Evolutionary conservation across 1,284 basidiomycete species (phyloP), one percentile per base, ranked within the genome.

Genomic region (Abortiporus biennis): DNA sequence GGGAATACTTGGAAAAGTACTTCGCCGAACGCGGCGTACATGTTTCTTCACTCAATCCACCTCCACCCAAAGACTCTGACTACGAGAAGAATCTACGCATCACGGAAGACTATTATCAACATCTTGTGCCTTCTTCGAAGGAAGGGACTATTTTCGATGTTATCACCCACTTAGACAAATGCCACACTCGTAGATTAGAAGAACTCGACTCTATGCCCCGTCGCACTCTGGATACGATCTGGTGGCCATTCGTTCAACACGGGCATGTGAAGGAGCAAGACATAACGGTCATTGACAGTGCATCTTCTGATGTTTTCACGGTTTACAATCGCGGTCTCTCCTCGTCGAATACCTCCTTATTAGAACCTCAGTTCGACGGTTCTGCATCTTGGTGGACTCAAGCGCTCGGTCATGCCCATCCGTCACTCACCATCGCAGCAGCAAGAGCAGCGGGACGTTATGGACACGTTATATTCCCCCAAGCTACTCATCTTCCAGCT

Each of bases 351-450:
- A 16, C 47, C 4, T 74, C 76, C 27, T 58, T 87, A 21, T 67
- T 95, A 4, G 67, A 72, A 32, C 80, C 87, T 1, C 78, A 88
- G 49, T 80, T 93, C 47, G 95, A 97, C 56, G 86, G 90, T 6
- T 95, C 92, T 0, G 93, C 95, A 0, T 95, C 92, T 12, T 98
- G 95, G 95, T 99, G 95, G 92, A 98, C 95, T 0, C 95, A 99
- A 66, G 80, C 85, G 0, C 66, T 97, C 33, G 94, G 94, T 0
- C 95, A 98, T 56, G 83, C 78, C 0, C 69, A 89, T 44, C 77
- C 89, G 0, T 66, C 79, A 0, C 72, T 97, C 9, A 83, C 90
- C 0, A 69, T 92, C 21, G 92, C 94, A 1, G 95, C 92, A 0
- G 92, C 94, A 0, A 69, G 78, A 24, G 93, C 94, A 2, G 86